These are phyloP conservation scores for Chondrus crispus DNA, from an alignment of 23 red algal genomes.

Conservation along the genomic window DNA sequence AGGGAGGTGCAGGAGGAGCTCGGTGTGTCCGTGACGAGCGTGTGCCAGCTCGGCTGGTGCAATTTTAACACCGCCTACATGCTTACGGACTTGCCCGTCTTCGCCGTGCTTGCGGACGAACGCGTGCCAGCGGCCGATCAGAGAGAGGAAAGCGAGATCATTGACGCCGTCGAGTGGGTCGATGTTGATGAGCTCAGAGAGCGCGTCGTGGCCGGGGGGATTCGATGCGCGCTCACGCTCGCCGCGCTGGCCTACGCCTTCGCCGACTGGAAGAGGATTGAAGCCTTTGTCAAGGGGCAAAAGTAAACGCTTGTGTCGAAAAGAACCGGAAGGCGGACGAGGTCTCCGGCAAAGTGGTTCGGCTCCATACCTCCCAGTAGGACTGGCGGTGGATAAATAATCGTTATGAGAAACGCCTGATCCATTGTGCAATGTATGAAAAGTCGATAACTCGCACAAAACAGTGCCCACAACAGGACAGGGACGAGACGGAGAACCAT, in stretches of 20 bases:
- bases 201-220: not conserved
- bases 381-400: no score
- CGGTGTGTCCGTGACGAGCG: conserved; percentile 12
- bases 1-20: conserved; percentile 51
- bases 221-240: conserved; percentile 49
- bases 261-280: conserved; percentile 10
- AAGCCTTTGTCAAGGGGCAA: conserved; percentile 20
- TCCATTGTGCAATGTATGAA: no score
- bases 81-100: conserved; percentile 60
- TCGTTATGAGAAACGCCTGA: no score
- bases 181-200: conserved; percentile 30
- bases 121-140: not conserved
- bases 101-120: conserved; percentile 23
- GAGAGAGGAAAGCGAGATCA: conserved; percentile 34
- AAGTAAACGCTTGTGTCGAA: no score
- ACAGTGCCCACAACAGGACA: no score
- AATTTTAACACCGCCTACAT: conserved; percentile 56
- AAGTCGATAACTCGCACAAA: no score
- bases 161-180: conserved; percentile 25
- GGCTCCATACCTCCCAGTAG: no score
- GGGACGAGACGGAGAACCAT: no score
- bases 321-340: no score
- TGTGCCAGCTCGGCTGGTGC: conserved; percentile 45
- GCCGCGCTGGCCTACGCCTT: conserved; percentile 43
- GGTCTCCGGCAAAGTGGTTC: no score